These are phyloP conservation scores for Macadamia tetraphylla DNA, from an alignment of 164 flowering plant genomes.

Conservation along the genomic window DNA sequence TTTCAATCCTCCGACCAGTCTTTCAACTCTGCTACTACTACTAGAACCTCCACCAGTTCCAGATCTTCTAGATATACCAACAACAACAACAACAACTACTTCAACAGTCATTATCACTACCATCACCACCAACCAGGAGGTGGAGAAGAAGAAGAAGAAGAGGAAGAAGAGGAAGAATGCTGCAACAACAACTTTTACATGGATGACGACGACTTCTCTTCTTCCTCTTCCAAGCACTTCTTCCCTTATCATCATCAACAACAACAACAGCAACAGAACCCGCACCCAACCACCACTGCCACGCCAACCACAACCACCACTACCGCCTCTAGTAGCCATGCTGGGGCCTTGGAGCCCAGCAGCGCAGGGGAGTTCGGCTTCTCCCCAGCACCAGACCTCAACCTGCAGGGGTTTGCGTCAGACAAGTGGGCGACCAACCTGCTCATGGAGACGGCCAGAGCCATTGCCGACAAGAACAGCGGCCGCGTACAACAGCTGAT, in stretches of 20 bases:
- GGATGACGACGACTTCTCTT: slow-evolving; percentile 92
- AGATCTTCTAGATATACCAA: slow-evolving; percentile 54
- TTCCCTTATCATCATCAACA: slow-evolving; percentile 16
- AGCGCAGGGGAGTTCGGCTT: slow-evolving; percentile 20
- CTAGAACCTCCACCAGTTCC: slow-evolving; percentile 61
- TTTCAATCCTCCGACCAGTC: slow-evolving; percentile 62
- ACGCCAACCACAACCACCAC: slow-evolving; percentile 17
- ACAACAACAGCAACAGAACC: too few relatives aligned
- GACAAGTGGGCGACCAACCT: slow-evolving; percentile 69
- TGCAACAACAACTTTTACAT: slow-evolving; percentile 82
- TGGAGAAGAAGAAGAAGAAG: not conserved
- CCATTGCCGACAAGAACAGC: slow-evolving; percentile 67
- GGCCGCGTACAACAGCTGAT: slow-evolving; percentile 70
- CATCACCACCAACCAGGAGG: slow-evolving; percentile 20
- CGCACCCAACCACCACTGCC: slow-evolving; percentile 14
- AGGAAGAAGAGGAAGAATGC: slow-evolving; percentile 66
- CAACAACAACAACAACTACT: too few relatives aligned
- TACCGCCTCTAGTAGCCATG: slow-evolving; percentile 14
- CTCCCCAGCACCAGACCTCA: slow-evolving; percentile 34
- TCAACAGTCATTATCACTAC: slow-evolving; percentile 6
- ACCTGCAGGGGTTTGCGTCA: slow-evolving; percentile 32
- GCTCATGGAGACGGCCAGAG: slow-evolving; percentile 65
- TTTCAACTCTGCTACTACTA: slow-evolving; percentile 54
- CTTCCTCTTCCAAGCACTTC: slow-evolving; percentile 53
- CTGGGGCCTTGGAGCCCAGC: slow-evolving; percentile 16